Conservation (phyloP, 176 grass and related monocot species). For the Bothriochloa decipiens region DNA sequence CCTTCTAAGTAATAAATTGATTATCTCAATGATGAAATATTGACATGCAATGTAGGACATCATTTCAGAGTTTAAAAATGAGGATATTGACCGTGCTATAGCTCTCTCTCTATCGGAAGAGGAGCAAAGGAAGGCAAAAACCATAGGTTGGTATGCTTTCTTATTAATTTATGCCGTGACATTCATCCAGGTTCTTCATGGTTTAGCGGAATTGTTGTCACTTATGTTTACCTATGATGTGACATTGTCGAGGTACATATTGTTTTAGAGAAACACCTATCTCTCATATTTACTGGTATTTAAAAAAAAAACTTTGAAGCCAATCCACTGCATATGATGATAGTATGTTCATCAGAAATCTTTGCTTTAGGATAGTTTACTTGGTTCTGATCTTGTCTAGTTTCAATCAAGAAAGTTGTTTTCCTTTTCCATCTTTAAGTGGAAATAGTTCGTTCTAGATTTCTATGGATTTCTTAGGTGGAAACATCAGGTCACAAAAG, state of each 20-base stretch:
- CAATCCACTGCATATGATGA: slow-evolving; percentile 16
- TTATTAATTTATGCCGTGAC: slow-evolving; percentile 8
- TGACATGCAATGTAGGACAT: slow-evolving; percentile 57
- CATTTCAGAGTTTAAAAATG: slow-evolving; percentile 68
- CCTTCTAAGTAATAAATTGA: background rate
- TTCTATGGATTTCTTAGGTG: background rate
- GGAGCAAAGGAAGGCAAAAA: slow-evolving; percentile 67
- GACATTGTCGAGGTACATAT: background rate
- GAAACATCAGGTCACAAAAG: slow-evolving; percentile 23
- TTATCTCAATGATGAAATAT: slow-evolving; percentile 39
- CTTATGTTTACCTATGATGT: background rate
- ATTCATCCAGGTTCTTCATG: slow-evolving; percentile 3
- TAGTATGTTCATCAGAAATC: background rate
- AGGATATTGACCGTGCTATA: slow-evolving; percentile 93
- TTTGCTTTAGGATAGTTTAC: background rate
- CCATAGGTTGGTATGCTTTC: slow-evolving; percentile 60
- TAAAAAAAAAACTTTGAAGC: background rate
- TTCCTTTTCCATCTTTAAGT: slow-evolving; percentile 26
- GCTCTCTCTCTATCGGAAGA: slow-evolving; percentile 89
- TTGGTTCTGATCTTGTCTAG: slow-evolving; percentile 19
- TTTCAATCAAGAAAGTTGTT: background rate
- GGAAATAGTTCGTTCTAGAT: background rate
- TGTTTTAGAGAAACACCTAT: background rate
- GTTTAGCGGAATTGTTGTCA: slow-evolving; percentile 15
- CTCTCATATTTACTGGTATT: background rate